phyloP scores from a whole-genome alignment of 2,329 filamentous ascomycete species.

The Fusarium fujikuroi region DNA sequence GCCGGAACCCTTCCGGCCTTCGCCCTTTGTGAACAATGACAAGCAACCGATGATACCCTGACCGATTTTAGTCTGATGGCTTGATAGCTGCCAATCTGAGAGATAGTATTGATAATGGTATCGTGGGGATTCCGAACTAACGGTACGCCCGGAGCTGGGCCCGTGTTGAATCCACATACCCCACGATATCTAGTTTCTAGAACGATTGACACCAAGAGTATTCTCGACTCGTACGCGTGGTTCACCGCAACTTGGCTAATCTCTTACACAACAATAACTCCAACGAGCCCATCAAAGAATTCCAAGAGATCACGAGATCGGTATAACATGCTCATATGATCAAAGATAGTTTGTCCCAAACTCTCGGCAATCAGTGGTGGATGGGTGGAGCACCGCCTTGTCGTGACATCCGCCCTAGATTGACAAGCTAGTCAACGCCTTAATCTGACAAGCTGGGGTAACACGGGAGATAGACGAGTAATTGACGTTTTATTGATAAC shows the following conservation, averaged over 20 bases:
- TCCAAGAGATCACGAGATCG: conserved; percentile 4
- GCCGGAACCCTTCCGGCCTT: conserved; percentile 35
- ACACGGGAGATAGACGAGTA: neutral
- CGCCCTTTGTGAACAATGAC: conserved; percentile 27
- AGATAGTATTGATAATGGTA: conserved; percentile 29
- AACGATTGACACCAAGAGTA: neutral
- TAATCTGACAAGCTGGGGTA: conserved; percentile 33
- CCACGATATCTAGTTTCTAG: conserved; percentile 1
- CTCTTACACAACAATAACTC: neutral
- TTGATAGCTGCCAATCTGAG: conserved; percentile 21
- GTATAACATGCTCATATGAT: conserved; percentile 8
- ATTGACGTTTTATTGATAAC: neutral
- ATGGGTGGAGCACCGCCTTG: conserved; percentile 35
- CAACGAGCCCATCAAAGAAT: neutral
- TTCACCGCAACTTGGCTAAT: neutral
- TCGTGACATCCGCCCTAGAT: conserved; percentile 36
- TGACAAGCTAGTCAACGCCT: conserved; percentile 34
- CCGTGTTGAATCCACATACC: conserved; percentile 17
- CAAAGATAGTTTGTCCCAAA: neutral
- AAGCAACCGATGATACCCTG: conserved; percentile 31
- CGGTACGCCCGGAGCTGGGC: conserved; percentile 9
- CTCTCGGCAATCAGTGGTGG: conserved; percentile 9
- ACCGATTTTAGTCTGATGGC: neutral
- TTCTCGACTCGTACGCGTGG: neutral
- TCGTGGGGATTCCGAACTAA: conserved; percentile 23